phyloP scores from a whole-genome alignment of 208 protist species.

The Trypanosoma caninum region DNA sequence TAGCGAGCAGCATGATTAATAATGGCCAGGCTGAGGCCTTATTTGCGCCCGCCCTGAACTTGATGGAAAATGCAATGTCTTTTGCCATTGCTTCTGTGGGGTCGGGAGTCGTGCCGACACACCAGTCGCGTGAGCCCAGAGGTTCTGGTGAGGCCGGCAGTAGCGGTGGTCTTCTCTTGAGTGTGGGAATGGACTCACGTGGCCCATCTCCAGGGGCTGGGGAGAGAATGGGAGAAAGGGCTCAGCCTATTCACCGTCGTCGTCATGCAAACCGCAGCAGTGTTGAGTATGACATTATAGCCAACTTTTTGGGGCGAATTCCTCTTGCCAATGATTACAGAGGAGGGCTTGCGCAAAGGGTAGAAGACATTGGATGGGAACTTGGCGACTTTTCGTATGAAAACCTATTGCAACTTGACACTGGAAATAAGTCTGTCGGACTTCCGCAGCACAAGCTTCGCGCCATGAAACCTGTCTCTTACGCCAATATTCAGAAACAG shows the following conservation, averaged over 20 bases:
- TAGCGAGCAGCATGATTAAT: background rate
- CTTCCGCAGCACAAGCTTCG: constrained; percentile 30
- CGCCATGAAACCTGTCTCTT: constrained; percentile 10
- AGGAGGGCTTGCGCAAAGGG: background rate
- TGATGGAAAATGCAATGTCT: too few relatives aligned
- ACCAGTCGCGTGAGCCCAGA: background rate
- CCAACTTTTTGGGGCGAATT: background rate
- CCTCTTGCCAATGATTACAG: background rate
- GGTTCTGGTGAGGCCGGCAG: too few relatives aligned
- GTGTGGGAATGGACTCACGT: background rate
- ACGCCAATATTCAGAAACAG: background rate
- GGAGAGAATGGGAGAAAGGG: background rate
- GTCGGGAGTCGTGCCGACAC: background rate
- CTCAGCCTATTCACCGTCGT: background rate
- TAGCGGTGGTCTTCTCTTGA: too few relatives aligned
- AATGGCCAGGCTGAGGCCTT: background rate
- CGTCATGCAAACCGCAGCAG: constrained; percentile 11
- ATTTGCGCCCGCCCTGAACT: background rate
- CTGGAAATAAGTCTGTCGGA: constrained; percentile 9
- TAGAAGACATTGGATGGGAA: constrained; percentile 23
- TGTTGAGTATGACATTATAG: constrained; percentile 15
- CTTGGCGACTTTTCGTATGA: constrained; percentile 40
- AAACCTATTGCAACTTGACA: constrained; percentile 28
- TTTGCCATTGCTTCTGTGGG: background rate
- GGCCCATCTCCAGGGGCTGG: constrained; percentile 2